Evolutionary conservation across 257 asterid genomes (phyloP).

Genomic region (Solanum lignicaule): DNA sequence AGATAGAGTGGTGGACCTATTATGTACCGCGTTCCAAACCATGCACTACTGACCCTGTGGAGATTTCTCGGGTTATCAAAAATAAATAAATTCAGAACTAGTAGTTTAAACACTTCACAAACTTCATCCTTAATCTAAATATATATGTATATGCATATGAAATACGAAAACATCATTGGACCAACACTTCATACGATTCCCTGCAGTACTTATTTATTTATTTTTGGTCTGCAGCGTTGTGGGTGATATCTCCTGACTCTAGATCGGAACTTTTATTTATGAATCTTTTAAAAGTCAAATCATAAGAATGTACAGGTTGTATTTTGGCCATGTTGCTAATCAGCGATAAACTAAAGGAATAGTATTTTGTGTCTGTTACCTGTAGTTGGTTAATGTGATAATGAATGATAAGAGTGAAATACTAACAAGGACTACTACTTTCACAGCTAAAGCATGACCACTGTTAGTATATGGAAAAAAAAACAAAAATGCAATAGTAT

Average conservation of each 20-base stretch:
- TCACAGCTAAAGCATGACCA: background rate
- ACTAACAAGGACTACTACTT: background rate
- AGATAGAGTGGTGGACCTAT: background rate
- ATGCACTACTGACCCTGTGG: background rate
- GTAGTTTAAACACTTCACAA: background rate
- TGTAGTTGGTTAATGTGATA: background rate
- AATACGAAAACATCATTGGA: background rate
- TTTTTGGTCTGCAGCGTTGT: background rate
- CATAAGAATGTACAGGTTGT: background rate
- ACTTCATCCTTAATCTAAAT: background rate
- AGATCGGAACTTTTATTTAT: background rate
- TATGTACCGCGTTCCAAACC: background rate
- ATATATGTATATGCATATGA: background rate
- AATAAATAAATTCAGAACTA: background rate
- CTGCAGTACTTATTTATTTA: background rate
- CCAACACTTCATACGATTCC: background rate
- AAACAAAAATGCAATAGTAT: background rate
- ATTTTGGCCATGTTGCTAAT: background rate
- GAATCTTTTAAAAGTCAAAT: background rate
- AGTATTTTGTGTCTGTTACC: background rate
- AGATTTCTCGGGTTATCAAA: background rate
- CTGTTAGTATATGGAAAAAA: background rate
- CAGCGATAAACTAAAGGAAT: background rate
- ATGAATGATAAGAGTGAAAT: background rate
- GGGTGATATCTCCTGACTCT: background rate